Conservation (phyloP, 306 rosid genomes). For the Dalbergia cochinchinensis region DNA sequence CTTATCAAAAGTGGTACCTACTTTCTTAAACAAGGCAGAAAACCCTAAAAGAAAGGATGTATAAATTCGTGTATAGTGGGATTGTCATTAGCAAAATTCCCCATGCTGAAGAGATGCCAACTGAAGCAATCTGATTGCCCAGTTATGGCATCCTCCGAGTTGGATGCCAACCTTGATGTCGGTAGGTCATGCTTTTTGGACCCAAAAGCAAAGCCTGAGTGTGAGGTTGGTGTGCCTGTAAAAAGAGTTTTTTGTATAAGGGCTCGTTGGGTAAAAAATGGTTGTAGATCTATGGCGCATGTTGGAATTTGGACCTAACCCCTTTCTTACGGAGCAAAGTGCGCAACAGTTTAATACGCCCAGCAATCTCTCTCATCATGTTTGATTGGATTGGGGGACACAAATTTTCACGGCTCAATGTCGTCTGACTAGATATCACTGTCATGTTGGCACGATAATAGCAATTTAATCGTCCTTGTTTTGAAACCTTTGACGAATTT, state of each 20-base stretch:
- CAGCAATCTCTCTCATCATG: constrained; percentile 25
- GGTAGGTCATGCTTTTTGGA: constrained; percentile 40
- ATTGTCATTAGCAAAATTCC: constrained; percentile 3
- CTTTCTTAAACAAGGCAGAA: not conserved
- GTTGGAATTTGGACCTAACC: constrained; percentile 38
- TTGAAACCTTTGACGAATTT: constrained; percentile 37
- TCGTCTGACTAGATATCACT: constrained; percentile 4
- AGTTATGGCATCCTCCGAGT: not conserved
- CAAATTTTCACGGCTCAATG: constrained; percentile 29
- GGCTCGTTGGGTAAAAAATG: constrained; percentile 7
- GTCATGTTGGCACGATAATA: constrained; percentile 18
- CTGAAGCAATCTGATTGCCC: not conserved
- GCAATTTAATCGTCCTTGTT: not conserved
- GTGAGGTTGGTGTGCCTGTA: constrained; percentile 16
- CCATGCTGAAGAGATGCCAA: not conserved
- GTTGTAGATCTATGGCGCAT: not conserved
- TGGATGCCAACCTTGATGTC: constrained; percentile 49
- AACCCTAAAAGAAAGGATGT: not conserved
- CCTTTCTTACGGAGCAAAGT: constrained; percentile 22
- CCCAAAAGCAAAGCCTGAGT: not conserved
- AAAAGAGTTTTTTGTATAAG: not conserved
- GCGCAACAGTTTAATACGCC: constrained; percentile 12
- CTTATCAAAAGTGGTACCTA: not conserved
- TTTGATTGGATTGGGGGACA: constrained; percentile 38
- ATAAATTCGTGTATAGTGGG: not conserved